Percentiles rank a stretch among this genome's conserved stretches.
These are phyloP conservation scores for Pseudozyma flocculosa DNA, from an alignment of 1,284 basidiomycete genomes.

Conservation along the genomic window DNA sequence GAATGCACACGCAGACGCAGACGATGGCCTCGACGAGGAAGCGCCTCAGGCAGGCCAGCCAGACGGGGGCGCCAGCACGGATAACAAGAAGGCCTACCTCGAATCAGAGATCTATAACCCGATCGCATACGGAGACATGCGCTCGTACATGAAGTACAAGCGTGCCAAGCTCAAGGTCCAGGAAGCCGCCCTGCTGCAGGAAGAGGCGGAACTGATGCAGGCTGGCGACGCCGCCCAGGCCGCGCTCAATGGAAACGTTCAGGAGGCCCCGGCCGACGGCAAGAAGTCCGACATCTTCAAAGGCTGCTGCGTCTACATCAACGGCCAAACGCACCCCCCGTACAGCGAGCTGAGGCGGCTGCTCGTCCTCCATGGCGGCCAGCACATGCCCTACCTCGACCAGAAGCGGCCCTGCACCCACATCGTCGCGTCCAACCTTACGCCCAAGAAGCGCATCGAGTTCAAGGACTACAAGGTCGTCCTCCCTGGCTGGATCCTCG, in stretches of 20 bases:
- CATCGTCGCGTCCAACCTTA: slow-evolving; percentile 84
- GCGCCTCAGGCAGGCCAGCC: background rate
- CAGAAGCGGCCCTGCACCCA: slow-evolving; percentile 70
- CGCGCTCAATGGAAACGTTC: slow-evolving; percentile 1
- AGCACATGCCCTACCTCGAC: slow-evolving; percentile 79
- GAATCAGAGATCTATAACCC: slow-evolving; percentile 66
- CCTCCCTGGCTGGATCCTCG: slow-evolving; percentile 79
- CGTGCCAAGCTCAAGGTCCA: slow-evolving; percentile 68
- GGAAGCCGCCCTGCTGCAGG: slow-evolving; percentile 32
- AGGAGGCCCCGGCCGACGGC: slow-evolving; percentile 5
- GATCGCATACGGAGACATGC: slow-evolving; percentile 76
- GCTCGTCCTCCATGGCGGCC: slow-evolving; percentile 79
- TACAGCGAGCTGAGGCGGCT: slow-evolving; percentile 79
- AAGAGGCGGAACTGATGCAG: slow-evolving; percentile 10
- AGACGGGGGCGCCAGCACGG: too few species aligned
- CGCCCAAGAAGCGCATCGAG: slow-evolving; percentile 81
- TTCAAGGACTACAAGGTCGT: slow-evolving; percentile 87
- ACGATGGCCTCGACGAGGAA: background rate
- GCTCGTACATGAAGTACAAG: slow-evolving; percentile 85
- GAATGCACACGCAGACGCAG: background rate
- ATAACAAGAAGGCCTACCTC: slow-evolving; percentile 15
- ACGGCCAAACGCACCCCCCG: slow-evolving; percentile 85
- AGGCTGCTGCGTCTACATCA: slow-evolving; percentile 65
- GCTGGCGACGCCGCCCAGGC: slow-evolving; percentile 7
- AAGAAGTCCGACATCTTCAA: slow-evolving; percentile 31